Evolutionary conservation across 352 stramenopile genomes (phyloP).

Genomic region (Phytophthora agathidicida): DNA sequence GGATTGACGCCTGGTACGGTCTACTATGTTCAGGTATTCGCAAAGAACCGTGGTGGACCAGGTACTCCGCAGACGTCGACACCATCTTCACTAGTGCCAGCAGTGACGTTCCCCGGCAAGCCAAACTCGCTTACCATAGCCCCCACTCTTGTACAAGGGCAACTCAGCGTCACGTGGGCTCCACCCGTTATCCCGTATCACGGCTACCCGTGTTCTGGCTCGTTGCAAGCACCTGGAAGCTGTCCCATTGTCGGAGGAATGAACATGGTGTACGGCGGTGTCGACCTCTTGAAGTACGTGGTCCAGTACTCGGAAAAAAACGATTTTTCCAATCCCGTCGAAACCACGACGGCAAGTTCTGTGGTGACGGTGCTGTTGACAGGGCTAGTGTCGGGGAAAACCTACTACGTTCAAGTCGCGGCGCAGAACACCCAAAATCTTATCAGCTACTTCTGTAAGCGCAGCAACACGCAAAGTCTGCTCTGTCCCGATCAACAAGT

Average conservation of each 20-base stretch:
- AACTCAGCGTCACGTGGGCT: constrained; percentile 67
- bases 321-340: constrained; percentile 74
- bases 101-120: constrained; percentile 65
- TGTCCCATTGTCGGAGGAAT: constrained; percentile 69
- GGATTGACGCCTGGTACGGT: constrained; percentile 75
- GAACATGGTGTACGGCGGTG: constrained; percentile 92
- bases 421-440: constrained; percentile 75
- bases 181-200: constrained; percentile 63
- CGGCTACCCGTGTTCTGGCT: constrained; percentile 70
- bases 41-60: constrained; percentile 61
- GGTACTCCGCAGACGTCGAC: constrained; percentile 64
- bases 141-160: constrained; percentile 27
- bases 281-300: constrained; percentile 89
- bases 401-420: constrained; percentile 87
- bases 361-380: constrained; percentile 52
- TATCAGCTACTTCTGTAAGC: constrained; percentile 67
- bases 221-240: constrained; percentile 47
- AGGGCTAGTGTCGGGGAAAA: constrained; percentile 66
- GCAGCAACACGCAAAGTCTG: constrained; percentile 57
- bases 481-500: constrained; percentile 78
- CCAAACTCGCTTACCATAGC: constrained; percentile 50
- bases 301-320: constrained; percentile 90
- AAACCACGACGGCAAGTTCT: constrained; percentile 44
- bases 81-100: constrained; percentile 54
- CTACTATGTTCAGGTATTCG: constrained; percentile 92